Conservation (phyloP, 768 basidiomycete species). For the Phlebiopsis flavidoalba region DNA sequence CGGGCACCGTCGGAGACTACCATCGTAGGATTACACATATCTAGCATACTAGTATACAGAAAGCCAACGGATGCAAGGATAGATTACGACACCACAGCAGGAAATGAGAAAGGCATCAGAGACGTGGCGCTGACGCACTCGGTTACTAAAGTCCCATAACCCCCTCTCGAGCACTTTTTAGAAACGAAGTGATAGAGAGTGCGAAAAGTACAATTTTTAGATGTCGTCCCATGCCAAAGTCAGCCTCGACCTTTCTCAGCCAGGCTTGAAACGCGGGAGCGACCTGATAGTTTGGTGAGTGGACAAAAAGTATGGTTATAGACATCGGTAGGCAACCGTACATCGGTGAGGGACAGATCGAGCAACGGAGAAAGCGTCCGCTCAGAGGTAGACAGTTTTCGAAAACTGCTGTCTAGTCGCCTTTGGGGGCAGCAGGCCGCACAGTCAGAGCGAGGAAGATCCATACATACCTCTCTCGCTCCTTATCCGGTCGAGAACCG, state of each 20-base stretch:
- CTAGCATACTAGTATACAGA: conserved; percentile 1
- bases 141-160: neutral
- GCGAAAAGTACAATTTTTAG: conserved; percentile 30
- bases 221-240: conserved; percentile 88
- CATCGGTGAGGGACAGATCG: conserved; percentile 94
- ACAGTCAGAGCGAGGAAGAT: conserved; percentile 56
- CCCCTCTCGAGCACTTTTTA: neutral
- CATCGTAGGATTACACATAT: neutral
- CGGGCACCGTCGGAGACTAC: neutral
- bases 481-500: conserved; percentile 45
- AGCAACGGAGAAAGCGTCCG: conserved; percentile 96
- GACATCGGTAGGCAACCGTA: conserved; percentile 33
- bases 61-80: neutral
- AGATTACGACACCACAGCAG: neutral
- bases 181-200: neutral
- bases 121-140: neutral
- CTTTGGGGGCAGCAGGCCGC: conserved; percentile 71
- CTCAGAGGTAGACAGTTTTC: conserved; percentile 97
- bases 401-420: conserved; percentile 96
- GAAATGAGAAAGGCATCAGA: neutral
- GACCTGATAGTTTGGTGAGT: conserved; percentile 43
- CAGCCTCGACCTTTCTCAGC: conserved; percentile 95
- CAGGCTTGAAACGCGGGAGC: conserved; percentile 97
- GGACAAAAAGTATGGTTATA: conserved; percentile 1
- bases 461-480: conserved; percentile 63